Base-by-base conservation (phyloP, 176 grass and related monocot species). In the Musa schizocarpa region DNA sequence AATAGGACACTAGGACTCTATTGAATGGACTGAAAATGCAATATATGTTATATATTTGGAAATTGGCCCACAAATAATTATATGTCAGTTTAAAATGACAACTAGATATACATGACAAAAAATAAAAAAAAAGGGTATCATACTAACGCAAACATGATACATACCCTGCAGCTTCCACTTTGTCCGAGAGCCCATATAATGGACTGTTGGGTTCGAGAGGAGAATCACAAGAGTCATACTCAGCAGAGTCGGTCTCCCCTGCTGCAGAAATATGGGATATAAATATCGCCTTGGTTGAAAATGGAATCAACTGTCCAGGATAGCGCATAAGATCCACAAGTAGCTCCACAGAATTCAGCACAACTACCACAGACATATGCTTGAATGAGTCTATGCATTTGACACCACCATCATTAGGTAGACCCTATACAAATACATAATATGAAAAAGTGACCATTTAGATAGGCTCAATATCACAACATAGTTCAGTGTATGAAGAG, bases 161-260 rank as follows among this genome's bases (percentile, higher is more conserved):
- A 66, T 92, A 92, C 90, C 90, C 21, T 87, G 83, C 69, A 64
- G 67, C 78, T 52, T 80, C 78, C 22, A 63, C 59, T 73, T 57
- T 80, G 54, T 80, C 78, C 43, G 54, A 73, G 20, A 73, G 71
- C 68, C 88, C 87, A 63, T 81, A 93, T 23, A 98, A 64, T 51
- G 95, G 95, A 80, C 95, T 98, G 63, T 94, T 98, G 13, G 95
- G 90, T 80, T 98, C 95, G 80, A 94, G 88, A 10, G 95, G 95
- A 85, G 95, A 98, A 83, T 98, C 90, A 78, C 90, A 98, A 68
- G 95, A 98, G 82, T 98, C 95, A 85, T 94, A 87, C 50, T 98
- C 90, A 50, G 76, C 95, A 76, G 90, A 98, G 54, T 98, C 95
- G 52, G 82, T 89, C 84, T 98, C 95, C 69, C 88, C 95, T 65